phyloP scores from a whole-genome alignment of 2,329 filamentous ascomycete species.

The Colletotrichum sp. region DNA sequence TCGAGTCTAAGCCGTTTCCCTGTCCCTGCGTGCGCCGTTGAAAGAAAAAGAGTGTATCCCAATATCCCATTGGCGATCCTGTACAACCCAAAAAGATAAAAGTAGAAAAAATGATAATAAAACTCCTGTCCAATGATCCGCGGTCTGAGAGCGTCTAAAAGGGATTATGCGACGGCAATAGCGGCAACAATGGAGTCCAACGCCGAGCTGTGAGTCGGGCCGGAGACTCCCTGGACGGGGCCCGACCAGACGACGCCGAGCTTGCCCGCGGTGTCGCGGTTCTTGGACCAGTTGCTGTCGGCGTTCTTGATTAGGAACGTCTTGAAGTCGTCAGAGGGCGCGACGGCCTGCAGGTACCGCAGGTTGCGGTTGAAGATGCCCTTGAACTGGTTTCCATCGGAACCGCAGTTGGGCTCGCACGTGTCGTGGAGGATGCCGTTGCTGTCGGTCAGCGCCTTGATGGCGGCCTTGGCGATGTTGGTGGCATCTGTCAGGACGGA shows the following conservation, averaged over 20 bases:
- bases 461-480: constrained; percentile 58
- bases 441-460: constrained; percentile 46
- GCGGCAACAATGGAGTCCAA: constrained; percentile 73
- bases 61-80: neutral
- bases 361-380: constrained; percentile 73
- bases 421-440: constrained; percentile 54
- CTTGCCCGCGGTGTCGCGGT: constrained; percentile 54
- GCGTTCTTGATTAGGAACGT: constrained; percentile 66
- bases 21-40: neutral
- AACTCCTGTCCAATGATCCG: neutral
- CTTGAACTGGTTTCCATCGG: constrained; percentile 71
- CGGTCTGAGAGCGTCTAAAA: neutral
- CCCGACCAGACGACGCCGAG: constrained; percentile 72
- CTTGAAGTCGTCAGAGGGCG: constrained; percentile 53
- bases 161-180: constrained; percentile 38
- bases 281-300: constrained; percentile 67
- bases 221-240: constrained; percentile 55
- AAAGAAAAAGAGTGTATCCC: neutral
- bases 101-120: neutral
- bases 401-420: constrained; percentile 51
- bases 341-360: constrained; percentile 57
- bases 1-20: constrained; percentile 5
- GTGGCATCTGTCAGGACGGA: constrained; percentile 47
- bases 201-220: constrained; percentile 68
- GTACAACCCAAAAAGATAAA: neutral